A percentile compares a stretch with the other conserved stretches of the same genome.
Conservation (phyloP, 202 grass and related monocot genomes). For the Miscanthus sacchariflorus region DNA sequence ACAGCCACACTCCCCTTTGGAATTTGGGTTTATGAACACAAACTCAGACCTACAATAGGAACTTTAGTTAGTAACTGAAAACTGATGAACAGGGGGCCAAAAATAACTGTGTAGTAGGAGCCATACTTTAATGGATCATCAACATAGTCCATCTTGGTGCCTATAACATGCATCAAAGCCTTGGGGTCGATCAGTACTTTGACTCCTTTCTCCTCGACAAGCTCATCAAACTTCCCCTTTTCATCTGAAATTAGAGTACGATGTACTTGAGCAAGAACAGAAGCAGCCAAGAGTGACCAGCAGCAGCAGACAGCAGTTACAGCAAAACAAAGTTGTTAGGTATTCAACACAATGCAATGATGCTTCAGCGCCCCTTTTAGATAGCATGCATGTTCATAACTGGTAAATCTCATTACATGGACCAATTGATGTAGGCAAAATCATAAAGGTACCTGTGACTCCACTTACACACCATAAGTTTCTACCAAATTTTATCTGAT, state of each 20-base stretch:
- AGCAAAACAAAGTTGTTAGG: neutral
- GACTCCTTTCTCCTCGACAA: conserved; percentile 88
- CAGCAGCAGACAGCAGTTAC: conserved; percentile 3
- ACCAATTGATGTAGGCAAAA: neutral
- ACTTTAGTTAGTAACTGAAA: too few species aligned
- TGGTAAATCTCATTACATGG: neutral
- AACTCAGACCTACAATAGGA: too few species aligned
- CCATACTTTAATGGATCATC: conserved; percentile 75
- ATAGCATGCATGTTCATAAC: neutral
- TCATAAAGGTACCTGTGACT: neutral
- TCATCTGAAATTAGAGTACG: conserved; percentile 65
- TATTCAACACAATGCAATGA: neutral
- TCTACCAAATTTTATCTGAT: neutral
- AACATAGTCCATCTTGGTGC: conserved; percentile 93
- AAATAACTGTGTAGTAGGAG: neutral
- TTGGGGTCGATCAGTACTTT: conserved; percentile 91
- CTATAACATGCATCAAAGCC: conserved; percentile 91
- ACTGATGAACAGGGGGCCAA: neutral
- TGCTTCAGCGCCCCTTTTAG: neutral
- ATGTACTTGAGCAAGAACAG: conserved; percentile 14
- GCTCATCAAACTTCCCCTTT: conserved; percentile 87
- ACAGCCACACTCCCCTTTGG: conserved; percentile 88
- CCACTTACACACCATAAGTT: neutral
- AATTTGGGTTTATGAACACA: conserved; percentile 39
- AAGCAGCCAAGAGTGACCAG: neutral